phyloP scores from a whole-genome alignment of 208 protist species.

The Wallacemonas sp. region DNA sequence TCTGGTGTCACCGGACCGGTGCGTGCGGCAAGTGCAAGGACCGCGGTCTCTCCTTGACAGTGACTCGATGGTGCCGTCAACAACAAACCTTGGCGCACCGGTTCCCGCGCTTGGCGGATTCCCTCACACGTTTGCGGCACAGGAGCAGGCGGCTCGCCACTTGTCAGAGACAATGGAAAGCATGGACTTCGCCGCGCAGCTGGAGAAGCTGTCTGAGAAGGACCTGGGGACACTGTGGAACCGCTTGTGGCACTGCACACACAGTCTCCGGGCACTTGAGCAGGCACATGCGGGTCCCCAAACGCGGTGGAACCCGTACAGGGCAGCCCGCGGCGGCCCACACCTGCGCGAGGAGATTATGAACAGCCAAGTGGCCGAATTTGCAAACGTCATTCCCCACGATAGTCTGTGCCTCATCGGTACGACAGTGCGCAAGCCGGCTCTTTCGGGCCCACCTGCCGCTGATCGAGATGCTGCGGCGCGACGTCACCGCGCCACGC shows the following conservation, averaged over 20 bases:
- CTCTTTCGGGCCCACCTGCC: background rate
- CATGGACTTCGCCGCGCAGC: slow-evolving; percentile 40
- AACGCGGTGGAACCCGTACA: slow-evolving; percentile 77
- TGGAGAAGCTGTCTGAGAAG: slow-evolving; percentile 43
- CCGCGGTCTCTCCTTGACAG: too few relatives aligned
- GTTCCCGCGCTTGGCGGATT: too few relatives aligned
- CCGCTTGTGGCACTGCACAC: slow-evolving; percentile 39
- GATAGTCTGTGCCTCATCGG: slow-evolving; percentile 53
- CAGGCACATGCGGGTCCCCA: slow-evolving; percentile 36
- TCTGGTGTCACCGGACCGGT: background rate
- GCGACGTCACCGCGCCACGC: background rate
- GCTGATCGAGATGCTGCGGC: background rate
- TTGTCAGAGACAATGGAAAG: slow-evolving; percentile 11
- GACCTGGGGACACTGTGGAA: slow-evolving; percentile 40
- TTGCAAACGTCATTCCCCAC: slow-evolving; percentile 27
- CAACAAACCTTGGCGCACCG: too few relatives aligned
- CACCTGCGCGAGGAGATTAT: slow-evolving; percentile 52
- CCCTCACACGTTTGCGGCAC: too few relatives aligned
- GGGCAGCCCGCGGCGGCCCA: slow-evolving; percentile 44
- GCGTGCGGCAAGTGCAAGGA: too few relatives aligned
- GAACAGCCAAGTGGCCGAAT: slow-evolving; percentile 76
- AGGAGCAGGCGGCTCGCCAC: background rate
- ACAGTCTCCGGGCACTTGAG: slow-evolving; percentile 35
- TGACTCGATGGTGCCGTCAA: too few relatives aligned
- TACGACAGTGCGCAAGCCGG: background rate